These are phyloP conservation scores for Penicillium sp. DNA, from an alignment of 2,329 filamentous ascomycete species.

Conservation along the genomic window DNA sequence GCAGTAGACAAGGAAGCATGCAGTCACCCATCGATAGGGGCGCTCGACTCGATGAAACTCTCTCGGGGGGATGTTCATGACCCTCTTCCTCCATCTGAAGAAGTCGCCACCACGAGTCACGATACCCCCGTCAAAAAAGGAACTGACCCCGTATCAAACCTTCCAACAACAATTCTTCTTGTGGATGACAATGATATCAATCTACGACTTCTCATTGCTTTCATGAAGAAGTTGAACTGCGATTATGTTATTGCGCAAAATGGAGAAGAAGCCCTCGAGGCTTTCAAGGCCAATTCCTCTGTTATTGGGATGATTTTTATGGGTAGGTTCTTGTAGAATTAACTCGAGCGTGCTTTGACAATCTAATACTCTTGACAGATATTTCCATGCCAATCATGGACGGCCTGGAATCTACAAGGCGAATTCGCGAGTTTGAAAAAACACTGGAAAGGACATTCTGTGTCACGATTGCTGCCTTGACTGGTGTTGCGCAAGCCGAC, in stretches of 20 bases:
- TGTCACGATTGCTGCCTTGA: constrained; percentile 27
- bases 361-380: constrained; percentile 19
- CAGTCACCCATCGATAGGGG: too few species aligned
- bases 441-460: not conserved
- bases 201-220: constrained; percentile 31
- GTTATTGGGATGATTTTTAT: constrained; percentile 16
- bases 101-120: not conserved
- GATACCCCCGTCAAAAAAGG: not conserved
- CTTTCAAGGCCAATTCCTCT: constrained; percentile 19
- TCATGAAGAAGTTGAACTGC: constrained; percentile 29
- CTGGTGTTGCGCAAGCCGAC: constrained; percentile 29
- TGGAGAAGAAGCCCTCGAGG: constrained; percentile 33
- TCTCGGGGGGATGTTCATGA: not conserved
- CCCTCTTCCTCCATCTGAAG: not conserved
- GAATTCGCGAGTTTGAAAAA: constrained; percentile 29
- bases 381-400: constrained; percentile 41
- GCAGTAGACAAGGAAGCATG: not conserved
- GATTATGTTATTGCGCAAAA: constrained; percentile 34
- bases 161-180: constrained; percentile 24
- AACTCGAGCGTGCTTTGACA: too few species aligned
- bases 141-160: not conserved
- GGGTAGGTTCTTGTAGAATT: constrained; percentile 9
- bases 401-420: constrained; percentile 29
- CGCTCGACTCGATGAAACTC: not conserved
- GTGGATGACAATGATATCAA: constrained; percentile 41